Percentiles rank a stretch among this genome's conserved stretches.
phyloP scores from a whole-genome alignment of 2,329 filamentous ascomycete species.

The Colletotrichum simmondsii region DNA sequence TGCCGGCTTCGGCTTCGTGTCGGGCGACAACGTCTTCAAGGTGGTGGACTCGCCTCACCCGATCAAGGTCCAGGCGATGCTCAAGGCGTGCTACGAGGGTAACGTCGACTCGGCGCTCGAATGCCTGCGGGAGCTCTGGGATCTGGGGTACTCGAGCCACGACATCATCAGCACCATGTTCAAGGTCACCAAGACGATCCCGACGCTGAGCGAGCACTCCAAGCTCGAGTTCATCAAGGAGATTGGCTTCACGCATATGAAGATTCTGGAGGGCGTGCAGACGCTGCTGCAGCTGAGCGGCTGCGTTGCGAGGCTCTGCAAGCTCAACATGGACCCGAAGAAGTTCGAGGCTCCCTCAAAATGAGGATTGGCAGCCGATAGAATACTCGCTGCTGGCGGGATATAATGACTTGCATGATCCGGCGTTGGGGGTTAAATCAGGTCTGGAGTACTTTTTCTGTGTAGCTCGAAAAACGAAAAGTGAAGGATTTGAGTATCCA shows the following conservation, averaged over 20 bases:
- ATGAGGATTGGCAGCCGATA: slow-evolving; percentile 35
- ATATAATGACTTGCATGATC: slow-evolving; percentile 39
- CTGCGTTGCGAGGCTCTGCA: slow-evolving; percentile 90
- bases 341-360: slow-evolving; percentile 68
- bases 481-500: slow-evolving; percentile 6
- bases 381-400: neutral
- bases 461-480: slow-evolving; percentile 13
- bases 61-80: slow-evolving; percentile 98
- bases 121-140: slow-evolving; percentile 89
- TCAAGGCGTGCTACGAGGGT: slow-evolving; percentile 95
- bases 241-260: slow-evolving; percentile 99
- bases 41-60: slow-evolving; percentile 98
- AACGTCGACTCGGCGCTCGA: slow-evolving; percentile 91
- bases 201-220: slow-evolving; percentile 89
- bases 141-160: slow-evolving; percentile 95
- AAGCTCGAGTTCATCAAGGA: slow-evolving; percentile 98
- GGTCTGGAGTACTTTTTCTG: slow-evolving; percentile 11
- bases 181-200: slow-evolving; percentile 95
- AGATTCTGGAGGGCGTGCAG: slow-evolving; percentile 97
- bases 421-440: slow-evolving; percentile 45
- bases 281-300: slow-evolving; percentile 94
- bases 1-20: slow-evolving; percentile 97
- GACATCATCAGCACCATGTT: slow-evolving; percentile 99
- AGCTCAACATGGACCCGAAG: slow-evolving; percentile 95
- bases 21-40: slow-evolving; percentile 96